A percentile compares a stretch with the other conserved stretches of the same genome.
Conservation (phyloP, 345 rosid species). For the Salix dunnii region DNA sequence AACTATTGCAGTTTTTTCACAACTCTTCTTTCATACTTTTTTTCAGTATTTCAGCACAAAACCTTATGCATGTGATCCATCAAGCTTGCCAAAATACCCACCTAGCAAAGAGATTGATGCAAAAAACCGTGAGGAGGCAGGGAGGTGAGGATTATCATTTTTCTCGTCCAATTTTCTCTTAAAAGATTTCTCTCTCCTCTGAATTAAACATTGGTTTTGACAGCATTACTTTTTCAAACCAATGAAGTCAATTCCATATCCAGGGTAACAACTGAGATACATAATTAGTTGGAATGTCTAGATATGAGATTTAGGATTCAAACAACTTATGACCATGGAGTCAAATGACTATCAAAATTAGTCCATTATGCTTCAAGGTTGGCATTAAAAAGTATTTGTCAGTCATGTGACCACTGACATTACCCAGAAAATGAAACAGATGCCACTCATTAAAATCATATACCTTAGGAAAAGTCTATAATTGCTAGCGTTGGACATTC, state of each 20-base stretch:
- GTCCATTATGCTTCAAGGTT: neutral
- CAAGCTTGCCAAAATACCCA: slow-evolving; percentile 84
- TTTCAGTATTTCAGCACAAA: slow-evolving; percentile 73
- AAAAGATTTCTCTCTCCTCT: neutral
- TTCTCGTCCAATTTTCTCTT: neutral
- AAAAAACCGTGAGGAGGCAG: slow-evolving; percentile 69
- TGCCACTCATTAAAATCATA: neutral
- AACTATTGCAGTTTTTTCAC: too few species aligned
- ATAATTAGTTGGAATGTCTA: neutral
- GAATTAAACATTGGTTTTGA: neutral
- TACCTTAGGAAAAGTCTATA: too few species aligned
- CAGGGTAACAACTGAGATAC: neutral
- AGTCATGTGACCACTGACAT: neutral
- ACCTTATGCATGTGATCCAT: slow-evolving; percentile 92
- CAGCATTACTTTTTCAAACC: neutral
- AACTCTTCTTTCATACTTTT: slow-evolving; percentile 10
- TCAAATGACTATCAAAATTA: neutral
- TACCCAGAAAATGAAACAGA: slow-evolving; percentile 4
- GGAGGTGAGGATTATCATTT: slow-evolving; percentile 44
- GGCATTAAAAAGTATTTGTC: neutral
- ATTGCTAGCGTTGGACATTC: neutral
- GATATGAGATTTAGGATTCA: neutral
- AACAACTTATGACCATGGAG: neutral
- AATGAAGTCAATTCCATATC: neutral
- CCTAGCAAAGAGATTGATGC: slow-evolving; percentile 96